These are phyloP conservation scores for Neurospora tetrasperma DNA, from an alignment of 495 filamentous ascomycete species.

Conservation along the genomic window DNA sequence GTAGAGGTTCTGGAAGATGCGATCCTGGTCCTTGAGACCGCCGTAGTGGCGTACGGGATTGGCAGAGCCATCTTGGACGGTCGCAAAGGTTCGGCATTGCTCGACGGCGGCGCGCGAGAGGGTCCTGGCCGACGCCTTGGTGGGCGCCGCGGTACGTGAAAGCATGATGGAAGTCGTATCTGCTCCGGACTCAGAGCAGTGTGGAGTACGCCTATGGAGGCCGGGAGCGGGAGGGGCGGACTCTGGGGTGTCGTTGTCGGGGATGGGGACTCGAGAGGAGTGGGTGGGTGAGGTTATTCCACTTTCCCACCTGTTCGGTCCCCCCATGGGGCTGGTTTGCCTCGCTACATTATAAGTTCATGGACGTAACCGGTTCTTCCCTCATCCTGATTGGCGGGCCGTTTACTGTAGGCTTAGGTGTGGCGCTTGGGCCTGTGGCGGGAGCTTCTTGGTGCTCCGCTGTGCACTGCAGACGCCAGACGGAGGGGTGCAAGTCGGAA, in stretches of 20 bases:
- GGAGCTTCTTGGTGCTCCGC: not conserved
- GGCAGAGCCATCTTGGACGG: slow-evolving; percentile 75
- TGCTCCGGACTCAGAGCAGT: slow-evolving; percentile 35
- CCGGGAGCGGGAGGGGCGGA: slow-evolving; percentile 10
- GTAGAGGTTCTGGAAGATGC: slow-evolving; percentile 98
- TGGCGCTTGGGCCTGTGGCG: not conserved
- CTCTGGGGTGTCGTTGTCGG: not conserved
- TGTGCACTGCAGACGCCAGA: not conserved
- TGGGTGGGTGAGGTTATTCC: slow-evolving; percentile 7
- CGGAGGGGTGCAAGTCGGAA: not conserved
- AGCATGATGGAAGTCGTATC: slow-evolving; percentile 31
- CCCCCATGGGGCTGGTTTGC: not conserved
- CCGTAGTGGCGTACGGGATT: slow-evolving; percentile 59
- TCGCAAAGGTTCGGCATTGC: slow-evolving; percentile 52
- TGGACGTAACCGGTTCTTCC: not conserved
- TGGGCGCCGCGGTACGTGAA: slow-evolving; percentile 36
- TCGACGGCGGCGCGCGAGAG: slow-evolving; percentile 26
- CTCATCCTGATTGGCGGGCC: not conserved
- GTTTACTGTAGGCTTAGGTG: not conserved
- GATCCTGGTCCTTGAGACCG: slow-evolving; percentile 85
- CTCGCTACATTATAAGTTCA: not conserved
- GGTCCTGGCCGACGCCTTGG: slow-evolving; percentile 32
- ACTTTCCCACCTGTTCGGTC: not conserved
- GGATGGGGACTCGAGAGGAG: not conserved
- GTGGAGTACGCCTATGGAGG: slow-evolving; percentile 31